Base-by-base conservation (phyloP, 2,329 filamentous ascomycete genomes). In the Albophoma yamanashiensis region DNA sequence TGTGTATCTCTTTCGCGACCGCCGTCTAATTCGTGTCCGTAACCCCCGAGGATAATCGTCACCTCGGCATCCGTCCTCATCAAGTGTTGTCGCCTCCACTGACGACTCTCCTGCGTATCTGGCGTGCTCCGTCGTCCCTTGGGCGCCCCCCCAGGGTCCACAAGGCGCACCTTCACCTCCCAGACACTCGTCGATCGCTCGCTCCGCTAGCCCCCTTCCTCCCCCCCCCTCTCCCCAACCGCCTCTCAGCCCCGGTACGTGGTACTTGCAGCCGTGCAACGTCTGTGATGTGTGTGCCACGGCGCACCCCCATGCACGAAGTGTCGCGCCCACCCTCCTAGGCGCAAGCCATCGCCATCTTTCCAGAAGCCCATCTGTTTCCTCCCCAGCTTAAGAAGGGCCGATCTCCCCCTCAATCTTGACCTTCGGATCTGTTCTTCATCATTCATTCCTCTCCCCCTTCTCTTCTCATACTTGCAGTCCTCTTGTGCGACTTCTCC, bases 361-460 rank as follows among this genome's bases (percentile, higher is more conserved):
- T 61, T 64, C 60, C 61, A 62, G 60, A 62, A 61, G 58, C 47
- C 52, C 42, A 53, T 31, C 15, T 9, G 47, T 31, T 27, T 15
- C 14, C 4, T 45, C 15, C 58, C 58, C 47, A 56, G 50, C 56
- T 55, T 60, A 60, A 60, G 59, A 60, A 58, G 59, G 59, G 38
- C 39, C 56, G 56, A 58, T 52, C 40, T 47, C 47, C 56, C 55
- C 15, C 38, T n/a, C 14, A 22, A 22, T n/a, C 58, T 47, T 22
- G 43, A 6, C 31, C 40, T 27, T 31, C 42, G 22, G 34, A 36
- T 52, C 27, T 42, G 39, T 38, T 34, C 36, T 39, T 47, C 53
- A 47, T 47, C 55, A 27, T 27, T 15, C 31, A n/a, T 57, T 43
- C n/a, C 17, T 56, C 25, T 25, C 36, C 52, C 42, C 45, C n/a